phyloP scores from a whole-genome alignment of 257 asterid species.

The Solanum paucissectum region DNA sequence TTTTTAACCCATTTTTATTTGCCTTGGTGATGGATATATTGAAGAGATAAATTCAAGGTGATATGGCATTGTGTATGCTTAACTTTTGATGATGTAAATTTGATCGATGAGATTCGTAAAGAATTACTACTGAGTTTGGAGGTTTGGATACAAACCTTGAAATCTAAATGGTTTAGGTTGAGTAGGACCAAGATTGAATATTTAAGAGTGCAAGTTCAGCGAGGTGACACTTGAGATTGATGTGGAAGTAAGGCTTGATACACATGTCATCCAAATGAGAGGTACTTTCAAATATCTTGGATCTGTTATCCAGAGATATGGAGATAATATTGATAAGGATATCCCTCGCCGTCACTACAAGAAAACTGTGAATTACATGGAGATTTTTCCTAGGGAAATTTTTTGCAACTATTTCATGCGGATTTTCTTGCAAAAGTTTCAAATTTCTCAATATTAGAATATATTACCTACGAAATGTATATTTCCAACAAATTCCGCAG shows the following conservation, averaged over 20 bases:
- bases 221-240: too few relatives aligned
- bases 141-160: neutral
- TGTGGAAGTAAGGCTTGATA: neutral
- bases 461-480: too few relatives aligned
- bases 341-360: too few relatives aligned
- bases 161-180: neutral
- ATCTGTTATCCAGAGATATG: too few relatives aligned
- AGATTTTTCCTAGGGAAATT: too few relatives aligned
- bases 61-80: neutral
- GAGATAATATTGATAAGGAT: too few relatives aligned
- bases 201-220: neutral
- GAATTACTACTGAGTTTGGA: neutral
- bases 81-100: neutral
- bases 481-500: too few relatives aligned
- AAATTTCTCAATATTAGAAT: too few relatives aligned
- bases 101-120: too few relatives aligned
- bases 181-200: neutral
- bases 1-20: neutral
- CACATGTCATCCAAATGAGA: neutral
- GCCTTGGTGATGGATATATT: neutral
- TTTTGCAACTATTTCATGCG: too few relatives aligned
- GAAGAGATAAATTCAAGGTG: neutral
- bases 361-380: too few relatives aligned
- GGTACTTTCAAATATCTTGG: neutral
- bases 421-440: too few relatives aligned